A percentile compares a stretch with the other conserved stretches of the same genome.
Evolutionary conservation across 2,329 filamentous ascomycete genomes (phyloP).

Genomic region (Cladorrhinum sp.): DNA sequence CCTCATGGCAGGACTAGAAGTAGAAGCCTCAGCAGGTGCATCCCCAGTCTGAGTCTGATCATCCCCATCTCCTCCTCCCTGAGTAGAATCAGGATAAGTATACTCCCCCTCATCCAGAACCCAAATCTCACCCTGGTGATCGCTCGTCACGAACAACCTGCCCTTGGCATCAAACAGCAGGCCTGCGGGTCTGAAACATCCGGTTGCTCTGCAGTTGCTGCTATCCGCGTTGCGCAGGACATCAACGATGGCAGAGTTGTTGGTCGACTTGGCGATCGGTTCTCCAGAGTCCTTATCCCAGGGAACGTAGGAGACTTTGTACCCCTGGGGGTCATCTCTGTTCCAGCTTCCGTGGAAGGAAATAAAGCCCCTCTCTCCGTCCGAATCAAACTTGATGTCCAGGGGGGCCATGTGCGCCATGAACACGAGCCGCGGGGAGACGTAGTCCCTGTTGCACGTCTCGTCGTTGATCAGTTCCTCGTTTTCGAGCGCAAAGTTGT

Average conservation of each 20-base stretch:
- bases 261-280: conserved; percentile 35
- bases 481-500: conserved; percentile 46
- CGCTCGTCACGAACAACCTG: conserved; percentile 60
- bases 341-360: conserved; percentile 70
- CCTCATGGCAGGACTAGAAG: conserved; percentile 1
- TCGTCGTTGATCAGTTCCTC: conserved; percentile 40
- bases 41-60: conserved; percentile 7
- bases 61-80: neutral
- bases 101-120: conserved; percentile 39
- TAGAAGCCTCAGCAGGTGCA: conserved; percentile 1
- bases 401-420: conserved; percentile 67
- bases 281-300: conserved; percentile 40
- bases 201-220: conserved; percentile 46
- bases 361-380: conserved; percentile 60
- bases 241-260: conserved; percentile 48
- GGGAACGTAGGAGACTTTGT: conserved; percentile 41
- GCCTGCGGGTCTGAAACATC: conserved; percentile 62
- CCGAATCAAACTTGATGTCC: conserved; percentile 63
- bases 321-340: conserved; percentile 43
- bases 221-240: conserved; percentile 56
- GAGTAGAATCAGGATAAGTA: neutral
- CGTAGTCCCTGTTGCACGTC: conserved; percentile 41
- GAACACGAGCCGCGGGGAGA: conserved; percentile 55
- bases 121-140: conserved; percentile 64
- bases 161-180: conserved; percentile 50